Base-by-base conservation (phyloP, 176 grass and related monocot species). In the Thalia dealbata region DNA sequence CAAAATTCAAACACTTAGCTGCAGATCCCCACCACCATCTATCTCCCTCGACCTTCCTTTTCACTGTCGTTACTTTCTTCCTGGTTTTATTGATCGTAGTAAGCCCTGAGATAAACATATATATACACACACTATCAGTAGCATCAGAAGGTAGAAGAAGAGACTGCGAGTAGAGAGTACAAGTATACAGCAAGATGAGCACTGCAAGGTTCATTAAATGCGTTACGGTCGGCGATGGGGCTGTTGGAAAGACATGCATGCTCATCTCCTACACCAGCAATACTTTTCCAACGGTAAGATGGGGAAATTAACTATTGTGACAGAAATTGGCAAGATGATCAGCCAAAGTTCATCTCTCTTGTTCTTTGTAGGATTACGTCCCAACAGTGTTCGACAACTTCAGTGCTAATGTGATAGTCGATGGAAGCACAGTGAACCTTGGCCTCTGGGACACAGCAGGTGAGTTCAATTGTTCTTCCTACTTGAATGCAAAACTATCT, bases 211-310 rank as follows among this genome's bases (percentile, higher is more conserved):
- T 86, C 71, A 86, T 86, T 74, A 86, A 86, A 74, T 86, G 84
- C 3, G 84, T 86, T 69, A 86, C 84, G 0, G 75, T 86, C 24
- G 84, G 84, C 9, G 84, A 86, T 41, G 84, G 84, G 18, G 84
- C 84, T 0, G 79, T 86, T 10, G 84, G 84, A 67, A 86, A 86
- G 74, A 86, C 84, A 14, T 86, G 84, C 51, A 86, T 86, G 84
- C 79, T 86, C 30, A 86, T 86, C 65, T 86, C 79, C 50, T 86
- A 86, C 51, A 86, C 84, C 35, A 86, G 84, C 79, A 86, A 86
- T 38, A 86, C 84, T 21, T 86, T 86, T 41, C 84, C 84, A 23
- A 78, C 79, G 75, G 84, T 86, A 78, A 62, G 2, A 21, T 3
- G 0, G 9, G 18, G 15, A 43, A 62, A 3, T 22, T 52, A 52